Evolutionary conservation across 2,329 filamentous ascomycete genomes (phyloP).

Genomic region (Neofusicoccum laricinum): DNA sequence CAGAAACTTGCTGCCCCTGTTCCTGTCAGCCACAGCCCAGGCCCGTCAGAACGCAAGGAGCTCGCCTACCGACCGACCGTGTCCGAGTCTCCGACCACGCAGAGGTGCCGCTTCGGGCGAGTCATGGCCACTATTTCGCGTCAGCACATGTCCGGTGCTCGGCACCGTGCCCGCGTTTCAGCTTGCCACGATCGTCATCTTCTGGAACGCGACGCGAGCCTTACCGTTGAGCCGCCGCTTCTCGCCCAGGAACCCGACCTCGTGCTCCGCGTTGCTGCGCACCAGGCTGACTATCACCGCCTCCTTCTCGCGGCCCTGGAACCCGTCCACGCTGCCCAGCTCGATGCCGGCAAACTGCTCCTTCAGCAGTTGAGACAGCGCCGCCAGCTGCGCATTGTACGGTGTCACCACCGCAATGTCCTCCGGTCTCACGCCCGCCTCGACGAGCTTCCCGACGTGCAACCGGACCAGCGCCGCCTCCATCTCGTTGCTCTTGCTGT

Average conservation of each 20-base stretch:
- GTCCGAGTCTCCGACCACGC: constrained; percentile 89
- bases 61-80: constrained; percentile 75
- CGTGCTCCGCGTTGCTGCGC: constrained; percentile 78
- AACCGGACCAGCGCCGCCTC: constrained; percentile 77
- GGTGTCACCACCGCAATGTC: constrained; percentile 94
- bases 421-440: constrained; percentile 72
- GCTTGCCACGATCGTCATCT: constrained; percentile 9
- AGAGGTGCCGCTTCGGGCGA: constrained; percentile 83
- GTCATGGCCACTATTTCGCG: constrained; percentile 81
- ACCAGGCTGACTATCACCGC: constrained; percentile 92
- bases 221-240: constrained; percentile 88
- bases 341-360: constrained; percentile 81
- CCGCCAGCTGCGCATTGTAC: constrained; percentile 88
- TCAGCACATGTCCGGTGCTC: constrained; percentile 11
- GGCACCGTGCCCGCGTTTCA: constrained; percentile 1
- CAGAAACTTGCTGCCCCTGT: constrained; percentile 78
- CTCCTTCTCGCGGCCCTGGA: constrained; percentile 96
- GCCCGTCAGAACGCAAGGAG: constrained; percentile 11
- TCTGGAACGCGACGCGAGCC: constrained; percentile 28
- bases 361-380: constrained; percentile 73
- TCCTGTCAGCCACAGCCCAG: not conserved
- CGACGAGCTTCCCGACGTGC: constrained; percentile 74
- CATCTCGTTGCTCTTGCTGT: constrained; percentile 89
- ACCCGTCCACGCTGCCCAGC: constrained; percentile 94
- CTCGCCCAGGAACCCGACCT: constrained; percentile 91